Evolutionary conservation across 176 grass and related monocot species (phyloP), one percentile per base, ranked within the genome.

Genomic region (Dactylis glomerata): DNA sequence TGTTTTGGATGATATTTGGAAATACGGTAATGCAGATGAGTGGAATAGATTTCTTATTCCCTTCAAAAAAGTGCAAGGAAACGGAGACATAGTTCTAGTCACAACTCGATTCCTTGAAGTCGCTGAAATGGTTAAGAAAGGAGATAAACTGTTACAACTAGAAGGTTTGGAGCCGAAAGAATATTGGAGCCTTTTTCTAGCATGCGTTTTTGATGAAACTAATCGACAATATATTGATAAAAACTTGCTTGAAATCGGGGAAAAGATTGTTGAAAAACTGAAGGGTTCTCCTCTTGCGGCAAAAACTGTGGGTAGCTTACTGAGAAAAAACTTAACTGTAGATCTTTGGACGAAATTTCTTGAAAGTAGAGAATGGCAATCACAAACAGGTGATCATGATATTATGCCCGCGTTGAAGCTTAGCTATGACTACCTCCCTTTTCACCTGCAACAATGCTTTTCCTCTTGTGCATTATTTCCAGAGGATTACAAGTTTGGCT

Each of bases 351-450:
- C 46, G 20, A 22, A 17, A 69, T 44, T 86, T 80, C 45, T 47
- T 44, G 56, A 80, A 40, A 86, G 77, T 31, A 63, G 55, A 37
- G 56, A 66, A 69, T 80, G 63, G 63, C 52, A 85, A 66, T 77
- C 14, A 65, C 34, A 77, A 12, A 37, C 12, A 11, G 10, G 10
- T 20, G 68, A 62, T 31, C 13, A 72, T 24, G 75, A 75, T 55
- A 86, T 80, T 58, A 86, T 86, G 84, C 74, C 75, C 0, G 63
- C 75, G 6, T 34, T 89, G 38, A 79, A 75, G 24, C 5, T 85
- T 32, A 81, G 87, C 59, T 89, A 81, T 62, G 23, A 54, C 22
- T 75, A 79, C n/a, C 67, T 85, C 13, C 81, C 87, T 66, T 55
- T 72, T 28, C 56, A 76, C 27, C 33, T 89, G 15, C 55, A 81